phyloP scores from a whole-genome alignment of 768 basidiomycete species.

The Suillus sp. region DNA sequence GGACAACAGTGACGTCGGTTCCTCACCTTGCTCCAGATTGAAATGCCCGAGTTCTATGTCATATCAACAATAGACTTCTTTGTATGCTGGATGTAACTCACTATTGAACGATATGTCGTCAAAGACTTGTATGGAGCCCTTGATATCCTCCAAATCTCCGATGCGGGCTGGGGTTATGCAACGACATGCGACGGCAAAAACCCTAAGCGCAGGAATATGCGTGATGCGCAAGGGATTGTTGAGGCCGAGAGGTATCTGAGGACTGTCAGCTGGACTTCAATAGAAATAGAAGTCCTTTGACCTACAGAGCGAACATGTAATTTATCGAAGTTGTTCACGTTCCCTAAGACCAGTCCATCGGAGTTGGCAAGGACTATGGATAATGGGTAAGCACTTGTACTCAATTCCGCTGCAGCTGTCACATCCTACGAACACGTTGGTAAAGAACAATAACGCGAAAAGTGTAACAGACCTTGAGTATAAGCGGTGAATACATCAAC shows the following conservation, averaged over 20 bases:
- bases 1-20: constrained; percentile 56
- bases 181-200: constrained; percentile 68
- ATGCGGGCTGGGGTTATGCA: constrained; percentile 55
- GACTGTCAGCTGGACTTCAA: constrained; percentile 8
- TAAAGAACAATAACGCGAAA: constrained; percentile 11
- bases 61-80: neutral
- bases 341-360: constrained; percentile 62
- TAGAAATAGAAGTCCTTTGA: neutral
- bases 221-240: constrained; percentile 72
- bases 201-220: constrained; percentile 53
- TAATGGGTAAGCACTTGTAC: constrained; percentile 47
- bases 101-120: constrained; percentile 66
- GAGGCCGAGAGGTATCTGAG: constrained; percentile 68
- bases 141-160: constrained; percentile 48
- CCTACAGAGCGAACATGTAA: constrained; percentile 79
- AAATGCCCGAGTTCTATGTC: constrained; percentile 33
- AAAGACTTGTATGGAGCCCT: constrained; percentile 64
- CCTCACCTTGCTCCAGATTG: constrained; percentile 51
- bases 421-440: constrained; percentile 45
- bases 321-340: constrained; percentile 67
- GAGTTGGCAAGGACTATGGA: constrained; percentile 63
- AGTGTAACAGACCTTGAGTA: constrained; percentile 55
- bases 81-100: constrained; percentile 36
- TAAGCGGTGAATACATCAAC: constrained; percentile 68
- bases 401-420: constrained; percentile 51